These are phyloP conservation scores for Coemansia sp. DNA, from an alignment of 192 early-diverging fungal species.

Conservation along the genomic window DNA sequence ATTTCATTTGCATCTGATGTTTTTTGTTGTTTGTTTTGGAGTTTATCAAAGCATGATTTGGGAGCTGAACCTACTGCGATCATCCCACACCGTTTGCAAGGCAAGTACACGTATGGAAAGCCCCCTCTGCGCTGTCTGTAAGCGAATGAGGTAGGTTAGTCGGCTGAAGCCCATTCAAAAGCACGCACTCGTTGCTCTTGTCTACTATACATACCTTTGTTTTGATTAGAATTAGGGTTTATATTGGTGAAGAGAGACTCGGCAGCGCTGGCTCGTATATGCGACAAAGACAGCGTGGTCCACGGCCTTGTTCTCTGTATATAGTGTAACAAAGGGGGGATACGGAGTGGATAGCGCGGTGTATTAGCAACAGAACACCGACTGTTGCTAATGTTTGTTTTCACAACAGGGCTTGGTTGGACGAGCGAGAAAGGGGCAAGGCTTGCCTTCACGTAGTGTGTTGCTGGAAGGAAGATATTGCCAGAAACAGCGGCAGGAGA, in stretches of 20 bases:
- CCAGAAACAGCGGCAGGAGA: too few relatives aligned
- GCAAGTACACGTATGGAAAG: neutral
- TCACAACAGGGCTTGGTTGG: too few relatives aligned
- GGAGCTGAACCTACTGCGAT: neutral
- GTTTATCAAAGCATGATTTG: neutral
- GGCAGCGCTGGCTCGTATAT: neutral
- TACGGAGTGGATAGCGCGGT: neutral
- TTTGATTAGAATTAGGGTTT: neutral
- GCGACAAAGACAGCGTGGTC: neutral
- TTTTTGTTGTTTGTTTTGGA: neutral
- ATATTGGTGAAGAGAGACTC: neutral
- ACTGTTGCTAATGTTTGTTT: too few relatives aligned
- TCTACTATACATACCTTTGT: neutral
- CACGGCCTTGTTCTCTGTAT: neutral
- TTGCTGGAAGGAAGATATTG: too few relatives aligned
- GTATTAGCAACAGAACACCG: neutral
- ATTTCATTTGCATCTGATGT: neutral
- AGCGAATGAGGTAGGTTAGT: neutral
- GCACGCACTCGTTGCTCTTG: neutral
- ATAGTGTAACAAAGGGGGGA: neutral
- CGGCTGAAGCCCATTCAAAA: too few relatives aligned
- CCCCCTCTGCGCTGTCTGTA: neutral
- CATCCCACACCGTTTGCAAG: neutral
- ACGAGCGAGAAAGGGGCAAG: too few relatives aligned
- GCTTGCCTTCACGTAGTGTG: too few relatives aligned